Evolutionary conservation across 306 rosid genomes (phyloP).

Genomic region (Vigna unguiculata): DNA sequence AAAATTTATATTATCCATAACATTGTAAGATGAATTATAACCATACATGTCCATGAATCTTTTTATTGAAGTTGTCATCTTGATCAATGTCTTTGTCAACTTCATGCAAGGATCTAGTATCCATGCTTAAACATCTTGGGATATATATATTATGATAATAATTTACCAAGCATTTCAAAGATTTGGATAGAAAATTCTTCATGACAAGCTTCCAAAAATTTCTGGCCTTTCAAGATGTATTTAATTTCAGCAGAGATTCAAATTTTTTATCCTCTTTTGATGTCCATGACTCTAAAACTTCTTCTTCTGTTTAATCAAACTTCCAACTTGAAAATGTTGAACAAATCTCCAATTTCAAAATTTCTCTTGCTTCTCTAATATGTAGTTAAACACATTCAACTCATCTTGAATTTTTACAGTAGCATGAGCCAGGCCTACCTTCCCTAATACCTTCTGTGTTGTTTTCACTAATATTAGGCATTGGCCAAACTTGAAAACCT

Average conservation of each 20-base stretch:
- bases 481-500: slow-evolving; percentile 46
- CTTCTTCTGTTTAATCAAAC: slow-evolving; percentile 57
- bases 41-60: too few species aligned
- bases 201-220: slow-evolving; percentile 47
- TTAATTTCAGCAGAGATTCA: slow-evolving; percentile 38
- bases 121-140: slow-evolving; percentile 42
- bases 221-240: not conserved
- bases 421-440: slow-evolving; percentile 45
- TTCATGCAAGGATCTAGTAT: slow-evolving; percentile 28
- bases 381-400: slow-evolving; percentile 45
- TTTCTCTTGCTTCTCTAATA: slow-evolving; percentile 37
- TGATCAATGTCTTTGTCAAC: slow-evolving; percentile 44
- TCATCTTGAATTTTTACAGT: slow-evolving; percentile 44
- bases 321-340: slow-evolving; percentile 47
- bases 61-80: not conserved
- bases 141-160: slow-evolving; percentile 54
- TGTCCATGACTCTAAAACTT: slow-evolving; percentile 49
- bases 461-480: not conserved
- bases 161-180: slow-evolving; percentile 39
- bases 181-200: slow-evolving; percentile 48
- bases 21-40: too few species aligned
- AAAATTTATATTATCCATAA: too few species aligned
- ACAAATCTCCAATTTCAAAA: slow-evolving; percentile 44
- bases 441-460: slow-evolving; percentile 28
- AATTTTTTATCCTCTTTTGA: slow-evolving; percentile 33